A percentile compares a stretch with the other conserved stretches of the same genome.
These are phyloP conservation scores for Dalbergia oliveri DNA, from an alignment of 306 rosid genomes.

Conservation along the genomic window DNA sequence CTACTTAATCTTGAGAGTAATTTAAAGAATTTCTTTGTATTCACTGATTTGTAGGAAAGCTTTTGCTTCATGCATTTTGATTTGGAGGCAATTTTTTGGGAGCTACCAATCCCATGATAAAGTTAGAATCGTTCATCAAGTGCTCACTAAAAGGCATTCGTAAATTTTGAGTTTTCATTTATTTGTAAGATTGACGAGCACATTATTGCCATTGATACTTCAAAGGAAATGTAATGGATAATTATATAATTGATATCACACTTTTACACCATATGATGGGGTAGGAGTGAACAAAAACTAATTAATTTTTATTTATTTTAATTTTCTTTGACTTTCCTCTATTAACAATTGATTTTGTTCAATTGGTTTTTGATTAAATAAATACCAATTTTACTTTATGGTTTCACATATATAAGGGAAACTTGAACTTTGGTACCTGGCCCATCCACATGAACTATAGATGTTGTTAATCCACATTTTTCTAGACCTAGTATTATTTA, in stretches of 20 bases:
- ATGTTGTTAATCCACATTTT: too few relatives aligned
- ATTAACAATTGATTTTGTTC: not conserved
- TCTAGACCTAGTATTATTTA: too few relatives aligned
- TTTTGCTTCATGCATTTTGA: not conserved
- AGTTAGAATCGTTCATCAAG: conserved; percentile 10
- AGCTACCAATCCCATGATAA: conserved; percentile 3
- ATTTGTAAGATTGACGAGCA: too few relatives aligned
- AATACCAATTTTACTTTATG: too few relatives aligned
- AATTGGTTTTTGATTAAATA: too few relatives aligned
- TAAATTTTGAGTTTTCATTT: conserved; percentile 18
- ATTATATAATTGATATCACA: not conserved
- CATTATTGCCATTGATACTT: too few relatives aligned
- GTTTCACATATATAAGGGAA: too few relatives aligned
- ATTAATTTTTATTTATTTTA: not conserved
- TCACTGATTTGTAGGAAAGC: conserved; percentile 20
- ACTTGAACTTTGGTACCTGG: too few relatives aligned
- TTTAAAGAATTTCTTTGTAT: too few relatives aligned
- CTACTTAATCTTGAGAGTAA: not conserved
- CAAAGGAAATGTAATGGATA: not conserved
- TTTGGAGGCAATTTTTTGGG: not conserved
- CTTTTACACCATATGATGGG: not conserved
- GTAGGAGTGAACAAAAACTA: not conserved
- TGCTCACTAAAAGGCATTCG: conserved; percentile 40
- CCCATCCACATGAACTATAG: too few relatives aligned
- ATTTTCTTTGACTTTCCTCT: not conserved